These are phyloP conservation scores for Serendipita vermifera DNA, from an alignment of 768 basidiomycete species.

Conservation along the genomic window DNA sequence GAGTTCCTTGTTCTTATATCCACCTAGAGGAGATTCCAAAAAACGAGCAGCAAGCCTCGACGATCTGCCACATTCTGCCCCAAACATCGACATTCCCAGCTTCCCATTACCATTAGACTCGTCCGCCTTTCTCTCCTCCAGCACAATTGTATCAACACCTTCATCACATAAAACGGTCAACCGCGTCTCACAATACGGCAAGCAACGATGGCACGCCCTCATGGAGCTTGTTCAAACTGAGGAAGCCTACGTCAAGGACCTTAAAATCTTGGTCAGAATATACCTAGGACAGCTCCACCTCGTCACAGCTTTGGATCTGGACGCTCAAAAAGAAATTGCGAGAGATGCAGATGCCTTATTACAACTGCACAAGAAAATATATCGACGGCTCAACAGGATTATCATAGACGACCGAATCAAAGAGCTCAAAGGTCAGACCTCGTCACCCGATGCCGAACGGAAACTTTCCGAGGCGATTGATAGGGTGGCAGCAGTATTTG, in stretches of 20 bases:
- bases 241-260: conserved; percentile 63
- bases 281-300: conserved; percentile 22
- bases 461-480: conserved; percentile 36
- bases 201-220: conserved; percentile 52
- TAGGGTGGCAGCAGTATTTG: conserved; percentile 42
- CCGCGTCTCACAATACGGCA: too few relatives aligned
- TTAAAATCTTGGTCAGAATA: conserved; percentile 60
- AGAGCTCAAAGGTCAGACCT: not conserved
- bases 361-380: conserved; percentile 52
- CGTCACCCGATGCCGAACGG: conserved; percentile 1
- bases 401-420: not conserved
- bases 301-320: conserved; percentile 33
- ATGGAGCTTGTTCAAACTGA: conserved; percentile 80
- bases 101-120: too few relatives aligned
- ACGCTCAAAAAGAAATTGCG: conserved; percentile 40
- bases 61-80: too few relatives aligned
- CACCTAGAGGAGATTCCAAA: too few relatives aligned
- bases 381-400: conserved; percentile 35
- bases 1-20: too few relatives aligned
- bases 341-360: conserved; percentile 61
- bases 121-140: too few relatives aligned
- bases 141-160: not conserved
- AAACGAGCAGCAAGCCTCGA: too few relatives aligned
- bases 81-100: too few relatives aligned
- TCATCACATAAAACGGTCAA: not conserved